Conservation (phyloP, 805 yeast species). For the Maudiozyma serrabonitensis region DNA sequence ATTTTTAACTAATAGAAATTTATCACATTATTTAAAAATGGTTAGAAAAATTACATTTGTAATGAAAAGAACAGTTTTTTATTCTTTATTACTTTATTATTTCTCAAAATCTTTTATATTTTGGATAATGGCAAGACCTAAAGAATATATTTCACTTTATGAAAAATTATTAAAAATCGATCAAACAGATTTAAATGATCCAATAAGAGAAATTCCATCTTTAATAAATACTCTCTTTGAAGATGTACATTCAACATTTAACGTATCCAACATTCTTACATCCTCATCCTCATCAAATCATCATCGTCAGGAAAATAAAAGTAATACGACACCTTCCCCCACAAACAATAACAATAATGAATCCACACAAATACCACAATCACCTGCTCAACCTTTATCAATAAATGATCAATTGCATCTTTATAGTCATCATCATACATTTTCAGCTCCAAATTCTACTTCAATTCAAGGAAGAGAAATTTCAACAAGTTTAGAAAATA, state of each 20-base stretch:
- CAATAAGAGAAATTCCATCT: slow-evolving; percentile 9
- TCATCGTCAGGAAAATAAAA: not conserved
- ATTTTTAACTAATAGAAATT: slow-evolving; percentile 31
- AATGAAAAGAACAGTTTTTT: slow-evolving; percentile 36
- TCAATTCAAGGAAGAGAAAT: not conserved
- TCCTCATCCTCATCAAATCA: not conserved
- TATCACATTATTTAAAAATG: slow-evolving; percentile 32
- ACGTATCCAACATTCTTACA: slow-evolving; percentile 11
- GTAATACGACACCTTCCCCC: not conserved
- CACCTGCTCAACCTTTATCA: not conserved
- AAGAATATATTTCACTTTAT: slow-evolving; percentile 30
- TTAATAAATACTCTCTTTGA: slow-evolving; percentile 16
- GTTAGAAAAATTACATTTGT: slow-evolving; percentile 29
- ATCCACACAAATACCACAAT: not conserved
- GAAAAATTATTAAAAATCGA: slow-evolving; percentile 6
- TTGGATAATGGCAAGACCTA: slow-evolving; percentile 42
- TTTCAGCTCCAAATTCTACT: not conserved
- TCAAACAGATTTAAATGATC: slow-evolving; percentile 6
- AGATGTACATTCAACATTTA: slow-evolving; percentile 11
- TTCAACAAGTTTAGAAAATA: not conserved
- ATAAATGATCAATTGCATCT: not conserved
- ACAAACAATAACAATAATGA: not conserved
- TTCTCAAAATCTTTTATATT: slow-evolving; percentile 34
- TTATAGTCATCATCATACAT: not conserved
- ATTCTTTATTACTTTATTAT: slow-evolving; percentile 34